Conservation (phyloP, 305 asterid genomes). For the Fraxinus latifolia region DNA sequence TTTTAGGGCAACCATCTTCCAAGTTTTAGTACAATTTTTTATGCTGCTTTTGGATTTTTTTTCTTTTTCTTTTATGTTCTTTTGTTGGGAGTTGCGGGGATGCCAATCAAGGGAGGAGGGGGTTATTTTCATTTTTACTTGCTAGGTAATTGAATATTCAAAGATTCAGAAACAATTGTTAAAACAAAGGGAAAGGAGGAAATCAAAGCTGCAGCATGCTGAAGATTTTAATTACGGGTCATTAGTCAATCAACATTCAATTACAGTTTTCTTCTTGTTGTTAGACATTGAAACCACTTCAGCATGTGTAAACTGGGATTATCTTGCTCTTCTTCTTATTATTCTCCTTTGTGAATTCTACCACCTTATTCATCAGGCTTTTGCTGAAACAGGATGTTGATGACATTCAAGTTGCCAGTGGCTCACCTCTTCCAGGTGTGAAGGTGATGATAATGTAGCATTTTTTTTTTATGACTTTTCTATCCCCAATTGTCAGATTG, state of each 20-base stretch:
- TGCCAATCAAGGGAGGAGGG: constrained; percentile 4
- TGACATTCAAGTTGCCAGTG: constrained; percentile 62
- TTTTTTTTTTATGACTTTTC: constrained; percentile 8
- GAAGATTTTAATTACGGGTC: constrained; percentile 8
- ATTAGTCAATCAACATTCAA: neutral
- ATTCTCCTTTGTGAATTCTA: constrained; percentile 15
- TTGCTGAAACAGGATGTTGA: constrained; percentile 45
- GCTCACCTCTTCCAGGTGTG: constrained; percentile 97
- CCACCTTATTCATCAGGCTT: constrained; percentile 24
- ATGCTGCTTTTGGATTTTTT: neutral
- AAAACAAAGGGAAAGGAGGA: constrained; percentile 9
- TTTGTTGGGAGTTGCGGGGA: constrained; percentile 18
- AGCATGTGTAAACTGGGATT: constrained; percentile 11
- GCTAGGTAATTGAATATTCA: neutral
- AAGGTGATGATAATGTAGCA: constrained; percentile 63
- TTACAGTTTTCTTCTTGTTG: neutral
- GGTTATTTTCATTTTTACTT: constrained; percentile 3
- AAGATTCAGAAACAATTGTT: neutral
- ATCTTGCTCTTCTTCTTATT: constrained; percentile 9
- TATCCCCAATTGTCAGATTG: constrained; percentile 14
- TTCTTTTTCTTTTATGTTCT: constrained; percentile 9
- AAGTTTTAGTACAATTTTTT: neutral
- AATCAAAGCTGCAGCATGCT: constrained; percentile 16
- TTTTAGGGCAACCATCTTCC: neutral
- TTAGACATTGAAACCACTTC: constrained; percentile 3